Evolutionary conservation across 441 rosid genomes (phyloP).

Genomic region (Mallotus japonicus): DNA sequence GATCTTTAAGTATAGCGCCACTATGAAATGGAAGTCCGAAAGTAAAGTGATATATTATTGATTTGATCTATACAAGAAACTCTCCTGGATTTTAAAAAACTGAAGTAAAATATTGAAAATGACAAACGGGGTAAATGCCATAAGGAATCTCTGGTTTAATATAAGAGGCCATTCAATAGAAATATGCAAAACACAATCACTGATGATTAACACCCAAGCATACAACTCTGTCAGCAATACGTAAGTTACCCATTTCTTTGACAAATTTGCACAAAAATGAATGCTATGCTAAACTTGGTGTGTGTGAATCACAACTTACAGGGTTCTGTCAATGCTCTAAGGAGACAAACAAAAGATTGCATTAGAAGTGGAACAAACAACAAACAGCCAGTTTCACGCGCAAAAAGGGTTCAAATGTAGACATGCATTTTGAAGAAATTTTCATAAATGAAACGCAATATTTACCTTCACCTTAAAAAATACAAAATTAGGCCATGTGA

Average conservation of each 20-base stretch:
- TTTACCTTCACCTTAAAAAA: background rate
- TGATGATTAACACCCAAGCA: background rate
- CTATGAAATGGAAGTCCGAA: background rate
- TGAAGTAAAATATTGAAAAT: background rate
- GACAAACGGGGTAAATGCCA: background rate
- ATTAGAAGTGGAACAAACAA: background rate
- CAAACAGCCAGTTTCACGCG: background rate
- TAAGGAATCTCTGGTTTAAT: background rate
- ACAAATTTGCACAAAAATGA: slow-evolving; percentile 1
- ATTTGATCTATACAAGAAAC: background rate
- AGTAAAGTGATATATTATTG: background rate
- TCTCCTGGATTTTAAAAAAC: background rate
- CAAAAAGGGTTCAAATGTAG: background rate
- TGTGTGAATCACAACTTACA: background rate
- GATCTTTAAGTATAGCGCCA: background rate
- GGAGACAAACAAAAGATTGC: slow-evolving; percentile 13
- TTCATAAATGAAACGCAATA: background rate
- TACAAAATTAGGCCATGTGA: background rate
- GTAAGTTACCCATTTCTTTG: background rate
- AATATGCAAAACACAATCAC: background rate
- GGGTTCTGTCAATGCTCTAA: slow-evolving; percentile 3
- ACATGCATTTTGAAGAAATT: background rate
- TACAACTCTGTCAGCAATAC: background rate
- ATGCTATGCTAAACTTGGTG: background rate
- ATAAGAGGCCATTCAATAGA: background rate